A percentile compares a stretch with the other conserved stretches of the same genome.
phyloP scores from a whole-genome alignment of 257 asterid species.

The Oldenlandia corymbosa region DNA sequence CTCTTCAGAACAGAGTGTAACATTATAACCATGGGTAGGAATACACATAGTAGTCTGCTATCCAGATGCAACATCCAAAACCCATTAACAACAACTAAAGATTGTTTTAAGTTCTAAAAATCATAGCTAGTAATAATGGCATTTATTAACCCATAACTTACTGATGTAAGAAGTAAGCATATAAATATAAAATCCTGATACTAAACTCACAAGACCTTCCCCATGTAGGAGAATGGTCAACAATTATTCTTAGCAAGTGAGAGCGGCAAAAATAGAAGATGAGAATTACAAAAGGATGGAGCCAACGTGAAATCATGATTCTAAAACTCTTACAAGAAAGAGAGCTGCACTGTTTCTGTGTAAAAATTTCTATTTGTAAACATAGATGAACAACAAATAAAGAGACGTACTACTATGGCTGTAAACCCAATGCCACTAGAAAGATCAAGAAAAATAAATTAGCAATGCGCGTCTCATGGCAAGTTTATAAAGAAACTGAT shows the following conservation, averaged over 20 bases:
- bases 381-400: no score
- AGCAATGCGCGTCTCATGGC: neutral
- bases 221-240: neutral
- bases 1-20: conserved; percentile 3
- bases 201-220: neutral
- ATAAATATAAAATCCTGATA: neutral
- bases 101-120: no score
- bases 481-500: neutral
- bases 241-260: no score
- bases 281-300: no score
- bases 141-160: neutral
- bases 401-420: no score
- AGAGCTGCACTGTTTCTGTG: no score
- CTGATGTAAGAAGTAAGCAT: no score
- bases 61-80: neutral
- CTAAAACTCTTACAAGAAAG: no score
- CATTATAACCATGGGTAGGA: neutral
- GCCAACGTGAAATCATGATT: no score
- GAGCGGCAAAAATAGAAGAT: no score
- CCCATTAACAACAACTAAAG: no score
- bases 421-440: neutral
- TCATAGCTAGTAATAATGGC: neutral
- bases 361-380: no score
- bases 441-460: neutral
- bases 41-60: neutral